A percentile compares a stretch with the other conserved stretches of the same genome.
phyloP scores from a whole-genome alignment of 805 yeast genomes.

The Saccharomyces jurei region DNA sequence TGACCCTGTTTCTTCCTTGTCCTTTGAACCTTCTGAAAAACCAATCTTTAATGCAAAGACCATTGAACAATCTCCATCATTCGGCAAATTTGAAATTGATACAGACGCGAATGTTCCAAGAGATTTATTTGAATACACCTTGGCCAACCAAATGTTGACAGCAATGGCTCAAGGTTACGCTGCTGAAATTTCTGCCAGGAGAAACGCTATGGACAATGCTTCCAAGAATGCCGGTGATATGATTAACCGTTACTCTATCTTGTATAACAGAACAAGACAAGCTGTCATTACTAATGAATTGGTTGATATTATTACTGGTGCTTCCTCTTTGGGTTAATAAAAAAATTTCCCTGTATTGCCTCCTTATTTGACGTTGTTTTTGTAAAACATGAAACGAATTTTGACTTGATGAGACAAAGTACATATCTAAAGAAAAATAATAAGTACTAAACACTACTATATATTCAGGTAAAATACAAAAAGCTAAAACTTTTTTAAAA shows the following conservation, averaged over 20 bases:
- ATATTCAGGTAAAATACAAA: constrained; percentile 1
- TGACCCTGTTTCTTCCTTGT: constrained; percentile 77
- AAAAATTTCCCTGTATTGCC: not conserved
- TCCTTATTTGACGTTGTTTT: not conserved
- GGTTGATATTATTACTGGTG: constrained; percentile 99
- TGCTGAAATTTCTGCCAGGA: constrained; percentile 95
- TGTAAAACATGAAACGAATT: not conserved
- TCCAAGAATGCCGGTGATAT: constrained; percentile 99
- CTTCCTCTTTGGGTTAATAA: constrained; percentile 84
- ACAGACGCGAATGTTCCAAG: constrained; percentile 60
- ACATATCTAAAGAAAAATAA: not conserved
- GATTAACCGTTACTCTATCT: constrained; percentile 92
- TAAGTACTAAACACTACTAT: constrained; percentile 4
- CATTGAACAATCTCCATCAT: constrained; percentile 77
- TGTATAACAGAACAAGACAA: constrained; percentile 99
- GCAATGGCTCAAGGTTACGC: constrained; percentile 98
- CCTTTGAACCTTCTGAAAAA: constrained; percentile 76
- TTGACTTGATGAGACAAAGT: not conserved
- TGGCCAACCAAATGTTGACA: constrained; percentile 81
- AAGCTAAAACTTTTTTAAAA: not conserved
- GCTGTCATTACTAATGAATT: constrained; percentile 98
- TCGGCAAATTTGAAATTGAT: constrained; percentile 73
- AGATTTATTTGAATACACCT: constrained; percentile 74
- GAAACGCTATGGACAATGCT: constrained; percentile 99
- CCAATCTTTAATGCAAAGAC: constrained; percentile 61